phyloP scores from a whole-genome alignment of 2,329 filamentous ascomycete species.

The Pseudocercospora macadamiae region DNA sequence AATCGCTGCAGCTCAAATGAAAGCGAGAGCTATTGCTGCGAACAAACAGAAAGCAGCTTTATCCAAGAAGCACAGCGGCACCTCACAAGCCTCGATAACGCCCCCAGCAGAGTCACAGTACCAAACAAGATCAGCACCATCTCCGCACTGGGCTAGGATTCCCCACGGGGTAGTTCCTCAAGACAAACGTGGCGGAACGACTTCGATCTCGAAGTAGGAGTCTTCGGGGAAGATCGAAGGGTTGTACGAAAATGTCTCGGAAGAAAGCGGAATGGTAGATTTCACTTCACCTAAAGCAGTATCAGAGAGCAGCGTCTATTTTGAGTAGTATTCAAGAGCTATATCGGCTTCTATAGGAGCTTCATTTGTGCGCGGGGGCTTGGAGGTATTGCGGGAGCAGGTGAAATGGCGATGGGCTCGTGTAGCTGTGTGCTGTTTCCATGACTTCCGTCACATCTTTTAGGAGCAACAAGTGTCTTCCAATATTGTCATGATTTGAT shows the following conservation, averaged over 20 bases:
- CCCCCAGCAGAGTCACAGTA: neutral
- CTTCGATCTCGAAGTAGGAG: neutral
- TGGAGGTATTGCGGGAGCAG: too few species aligned
- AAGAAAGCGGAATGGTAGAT: neutral
- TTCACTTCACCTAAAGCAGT: neutral
- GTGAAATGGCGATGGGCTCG: too few species aligned
- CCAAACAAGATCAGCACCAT: slow-evolving; percentile 6
- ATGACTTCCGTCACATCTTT: too few species aligned
- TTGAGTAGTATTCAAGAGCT: too few species aligned
- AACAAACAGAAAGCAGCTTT: neutral
- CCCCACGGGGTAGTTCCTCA: slow-evolving; percentile 9
- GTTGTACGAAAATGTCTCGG: slow-evolving; percentile 10
- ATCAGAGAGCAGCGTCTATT: too few species aligned
- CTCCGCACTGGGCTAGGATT: slow-evolving; percentile 11
- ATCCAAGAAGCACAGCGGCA: neutral
- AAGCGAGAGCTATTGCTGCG: slow-evolving; percentile 10
- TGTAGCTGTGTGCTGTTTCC: too few species aligned
- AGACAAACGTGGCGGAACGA: neutral
- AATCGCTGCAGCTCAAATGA: slow-evolving; percentile 10
- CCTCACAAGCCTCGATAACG: too few species aligned
- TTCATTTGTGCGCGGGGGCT: too few species aligned
- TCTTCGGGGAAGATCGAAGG: neutral
- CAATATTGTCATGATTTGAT: too few species aligned
- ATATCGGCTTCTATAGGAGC: too few species aligned
- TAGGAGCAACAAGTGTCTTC: too few species aligned